Conservation (phyloP, 768 basidiomycete species). For the Amanita muscaria region DNA sequence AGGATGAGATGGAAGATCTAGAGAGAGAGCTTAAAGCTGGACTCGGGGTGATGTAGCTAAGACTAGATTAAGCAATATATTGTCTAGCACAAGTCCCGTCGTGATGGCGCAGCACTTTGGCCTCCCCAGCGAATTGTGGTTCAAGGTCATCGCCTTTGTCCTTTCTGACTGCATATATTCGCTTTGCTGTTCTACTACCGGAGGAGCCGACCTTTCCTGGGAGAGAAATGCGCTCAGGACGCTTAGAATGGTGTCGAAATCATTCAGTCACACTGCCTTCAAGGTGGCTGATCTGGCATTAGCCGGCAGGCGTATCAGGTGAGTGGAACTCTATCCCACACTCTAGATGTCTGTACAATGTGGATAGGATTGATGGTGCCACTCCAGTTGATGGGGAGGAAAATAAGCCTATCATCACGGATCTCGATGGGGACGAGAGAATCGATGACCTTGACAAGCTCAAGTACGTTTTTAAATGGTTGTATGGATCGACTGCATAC, state of each 20-base stretch:
- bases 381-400: neutral
- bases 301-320: too few species aligned
- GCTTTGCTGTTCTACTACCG: neutral
- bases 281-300: neutral
- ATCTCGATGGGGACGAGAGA: neutral
- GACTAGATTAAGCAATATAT: neutral
- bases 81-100: neutral
- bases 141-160: constrained; percentile 4
- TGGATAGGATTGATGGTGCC: neutral
- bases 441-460: too few species aligned
- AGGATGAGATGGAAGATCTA: constrained; percentile 28
- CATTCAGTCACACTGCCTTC: neutral
- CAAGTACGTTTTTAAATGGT: neutral
- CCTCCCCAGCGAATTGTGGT: constrained; percentile 1
- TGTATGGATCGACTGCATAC: neutral
- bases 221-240: constrained; percentile 1
- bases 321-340: too few species aligned
- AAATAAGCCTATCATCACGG: neutral
- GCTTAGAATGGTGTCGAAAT: constrained; percentile 1
- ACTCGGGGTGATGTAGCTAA: constrained; percentile 40
- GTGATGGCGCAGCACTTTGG: neutral
- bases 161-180: neutral
- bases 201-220: neutral
- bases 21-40: constrained; percentile 58
- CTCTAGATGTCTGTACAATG: neutral